Evolutionary conservation across 2,329 filamentous ascomycete species (phyloP).

Genomic region (Pleurostoma richardsiae): DNA sequence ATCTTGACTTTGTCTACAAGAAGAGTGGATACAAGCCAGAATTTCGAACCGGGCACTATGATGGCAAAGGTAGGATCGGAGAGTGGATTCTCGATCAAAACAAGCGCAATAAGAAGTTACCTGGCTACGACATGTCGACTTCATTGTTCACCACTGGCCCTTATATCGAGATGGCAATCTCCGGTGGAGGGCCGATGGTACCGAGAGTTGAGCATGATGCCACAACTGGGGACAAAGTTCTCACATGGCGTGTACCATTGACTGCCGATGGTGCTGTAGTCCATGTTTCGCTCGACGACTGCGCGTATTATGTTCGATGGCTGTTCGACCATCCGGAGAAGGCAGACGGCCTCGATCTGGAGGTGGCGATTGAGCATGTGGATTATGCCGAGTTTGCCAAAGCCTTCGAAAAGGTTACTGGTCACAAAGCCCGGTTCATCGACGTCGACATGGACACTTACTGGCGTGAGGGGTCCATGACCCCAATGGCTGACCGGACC

Average conservation of each 20-base stretch:
- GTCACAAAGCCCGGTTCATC: conserved; percentile 18
- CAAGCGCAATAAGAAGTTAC: too few species aligned
- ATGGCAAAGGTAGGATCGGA: conserved; percentile 26
- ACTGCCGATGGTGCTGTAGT: conserved; percentile 17
- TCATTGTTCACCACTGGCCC: conserved; percentile 15
- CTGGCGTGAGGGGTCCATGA: not conserved
- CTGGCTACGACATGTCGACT: conserved; percentile 1
- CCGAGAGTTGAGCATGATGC: conserved; percentile 3
- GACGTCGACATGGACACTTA: conserved; percentile 6
- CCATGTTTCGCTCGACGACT: conserved; percentile 21
- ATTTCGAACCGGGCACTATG: conserved; percentile 42
- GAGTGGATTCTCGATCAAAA: conserved; percentile 2
- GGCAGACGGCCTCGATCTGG: conserved; percentile 20
- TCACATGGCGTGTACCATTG: conserved; percentile 4
- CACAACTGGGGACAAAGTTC: not conserved
- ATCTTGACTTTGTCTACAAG: conserved; percentile 44
- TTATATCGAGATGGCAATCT: conserved; percentile 15
- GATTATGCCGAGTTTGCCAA: conserved; percentile 17
- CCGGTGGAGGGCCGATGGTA: conserved; percentile 1
- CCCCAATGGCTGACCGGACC: not conserved
- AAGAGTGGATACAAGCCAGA: conserved; percentile 38
- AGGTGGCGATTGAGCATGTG: conserved; percentile 20
- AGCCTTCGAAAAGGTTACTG: conserved; percentile 23
- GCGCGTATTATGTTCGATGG: conserved; percentile 21
- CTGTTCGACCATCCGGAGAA: conserved; percentile 19